A percentile compares a stretch with the other conserved stretches of the same genome.
phyloP scores from a whole-genome alignment of 2,329 filamentous ascomycete genomes.

The Sporothrix brunneoviolacea region DNA sequence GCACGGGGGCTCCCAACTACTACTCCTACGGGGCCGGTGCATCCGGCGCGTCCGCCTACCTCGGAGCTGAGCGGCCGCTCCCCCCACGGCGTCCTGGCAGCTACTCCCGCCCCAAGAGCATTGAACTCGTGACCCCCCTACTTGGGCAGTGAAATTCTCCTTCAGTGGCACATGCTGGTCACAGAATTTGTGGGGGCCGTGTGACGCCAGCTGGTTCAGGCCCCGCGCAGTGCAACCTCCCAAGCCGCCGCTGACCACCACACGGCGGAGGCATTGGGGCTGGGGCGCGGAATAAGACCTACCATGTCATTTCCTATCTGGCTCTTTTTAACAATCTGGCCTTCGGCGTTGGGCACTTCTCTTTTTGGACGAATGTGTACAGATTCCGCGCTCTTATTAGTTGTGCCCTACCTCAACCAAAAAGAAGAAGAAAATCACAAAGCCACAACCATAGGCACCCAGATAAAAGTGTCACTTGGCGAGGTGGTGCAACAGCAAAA shows the following conservation, averaged over 20 bases:
- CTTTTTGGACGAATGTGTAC: neutral
- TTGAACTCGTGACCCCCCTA: slow-evolving; percentile 57
- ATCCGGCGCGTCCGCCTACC: slow-evolving; percentile 28
- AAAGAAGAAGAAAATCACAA: too few relatives aligned
- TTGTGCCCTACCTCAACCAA: too few relatives aligned
- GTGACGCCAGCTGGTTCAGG: slow-evolving; percentile 3
- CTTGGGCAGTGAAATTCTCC: slow-evolving; percentile 40
- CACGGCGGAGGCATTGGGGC: too few relatives aligned
- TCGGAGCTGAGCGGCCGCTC: slow-evolving; percentile 46
- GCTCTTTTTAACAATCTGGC: too few relatives aligned
- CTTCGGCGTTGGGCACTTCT: slow-evolving; percentile 4
- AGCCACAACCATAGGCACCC: too few relatives aligned
- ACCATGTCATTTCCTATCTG: too few relatives aligned
- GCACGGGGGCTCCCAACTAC: slow-evolving; percentile 31
- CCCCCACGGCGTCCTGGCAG: slow-evolving; percentile 48
- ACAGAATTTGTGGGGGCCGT: neutral
- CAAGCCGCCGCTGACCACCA: neutral
- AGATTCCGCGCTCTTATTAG: too few relatives aligned
- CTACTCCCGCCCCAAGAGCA: slow-evolving; percentile 53
- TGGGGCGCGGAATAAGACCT: too few relatives aligned
- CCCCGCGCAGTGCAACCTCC: slow-evolving; percentile 1
- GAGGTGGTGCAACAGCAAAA: too few relatives aligned
- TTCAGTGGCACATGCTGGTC: too few relatives aligned
- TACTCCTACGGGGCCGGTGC: slow-evolving; percentile 29
- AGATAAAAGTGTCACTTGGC: too few relatives aligned